Percentiles rank a stretch among this genome's conserved stretches.
These are phyloP conservation scores for Nissolia schottii DNA, from an alignment of 306 rosid species.

Conservation along the genomic window DNA sequence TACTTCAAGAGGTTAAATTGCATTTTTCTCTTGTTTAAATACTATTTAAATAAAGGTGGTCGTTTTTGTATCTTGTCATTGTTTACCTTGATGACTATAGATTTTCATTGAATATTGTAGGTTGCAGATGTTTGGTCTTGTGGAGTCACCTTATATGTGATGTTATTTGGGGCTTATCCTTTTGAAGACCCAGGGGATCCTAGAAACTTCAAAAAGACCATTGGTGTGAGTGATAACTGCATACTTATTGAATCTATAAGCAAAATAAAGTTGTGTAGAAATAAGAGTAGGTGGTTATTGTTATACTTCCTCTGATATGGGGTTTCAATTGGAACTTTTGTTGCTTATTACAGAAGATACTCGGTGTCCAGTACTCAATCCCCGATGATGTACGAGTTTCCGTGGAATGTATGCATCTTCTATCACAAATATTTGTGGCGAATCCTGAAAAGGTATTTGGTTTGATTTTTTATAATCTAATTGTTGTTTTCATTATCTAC, in stretches of 20 bases:
- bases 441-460: conserved; percentile 61
- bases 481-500: not conserved
- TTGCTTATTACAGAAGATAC: conserved; percentile 59
- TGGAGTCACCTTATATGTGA: conserved; percentile 87
- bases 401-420: conserved; percentile 61
- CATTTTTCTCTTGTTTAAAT: not conserved
- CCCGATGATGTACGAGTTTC: conserved; percentile 65
- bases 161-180: conserved; percentile 85
- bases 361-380: conserved; percentile 57
- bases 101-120: conserved; percentile 32
- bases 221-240: conserved; percentile 43
- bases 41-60: not conserved
- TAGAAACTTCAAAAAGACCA: conserved; percentile 60
- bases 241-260: not conserved
- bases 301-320: not conserved
- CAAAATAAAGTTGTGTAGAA: not conserved
- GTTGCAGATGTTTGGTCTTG: conserved; percentile 97
- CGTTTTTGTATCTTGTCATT: not conserved
- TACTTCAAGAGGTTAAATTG: too few relatives aligned
- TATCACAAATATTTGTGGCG: conserved; percentile 69
- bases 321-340: conserved; percentile 8
- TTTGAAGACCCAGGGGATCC: conserved; percentile 83
- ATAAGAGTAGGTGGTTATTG: not conserved
- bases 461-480: not conserved
- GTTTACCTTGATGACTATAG: not conserved